These are phyloP conservation scores for Penicillium freii DNA, from an alignment of 2,329 filamentous ascomycete species.

Conservation along the genomic window DNA sequence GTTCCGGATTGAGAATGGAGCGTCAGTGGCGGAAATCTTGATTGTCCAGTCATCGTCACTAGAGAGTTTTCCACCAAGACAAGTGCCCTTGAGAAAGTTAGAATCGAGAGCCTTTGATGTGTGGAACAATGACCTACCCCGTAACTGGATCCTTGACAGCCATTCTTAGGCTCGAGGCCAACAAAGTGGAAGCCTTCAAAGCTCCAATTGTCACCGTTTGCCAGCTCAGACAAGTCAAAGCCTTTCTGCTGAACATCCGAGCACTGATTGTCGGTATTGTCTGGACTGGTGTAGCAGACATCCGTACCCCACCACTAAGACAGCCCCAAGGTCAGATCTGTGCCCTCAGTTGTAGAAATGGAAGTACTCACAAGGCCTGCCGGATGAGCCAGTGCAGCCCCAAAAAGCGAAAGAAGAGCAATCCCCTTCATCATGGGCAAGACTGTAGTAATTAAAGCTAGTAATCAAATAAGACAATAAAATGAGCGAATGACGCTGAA, in stretches of 20 bases:
- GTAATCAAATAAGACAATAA: background rate
- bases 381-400: slow-evolving; percentile 38
- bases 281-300: slow-evolving; percentile 62
- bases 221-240: slow-evolving; percentile 67
- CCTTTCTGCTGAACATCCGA: slow-evolving; percentile 63
- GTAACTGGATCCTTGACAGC: slow-evolving; percentile 28
- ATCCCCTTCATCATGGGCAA: slow-evolving; percentile 21
- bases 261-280: slow-evolving; percentile 75
- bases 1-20: slow-evolving; percentile 67
- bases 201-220: slow-evolving; percentile 56
- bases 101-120: background rate
- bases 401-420: slow-evolving; percentile 38
- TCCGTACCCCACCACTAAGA: slow-evolving; percentile 48
- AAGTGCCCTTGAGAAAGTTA: slow-evolving; percentile 49
- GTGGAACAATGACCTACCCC: slow-evolving; percentile 42
- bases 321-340: background rate
- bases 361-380: slow-evolving; percentile 42
- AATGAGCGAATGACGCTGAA: background rate
- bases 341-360: background rate
- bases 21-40: slow-evolving; percentile 15
- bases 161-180: slow-evolving; percentile 66
- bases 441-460: background rate
- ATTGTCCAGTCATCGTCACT: slow-evolving; percentile 46
- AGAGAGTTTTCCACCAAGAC: slow-evolving; percentile 59
- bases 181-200: slow-evolving; percentile 72